phyloP scores from a whole-genome alignment of 139 green algal genomes.

The Choricystis sp. region DNA sequence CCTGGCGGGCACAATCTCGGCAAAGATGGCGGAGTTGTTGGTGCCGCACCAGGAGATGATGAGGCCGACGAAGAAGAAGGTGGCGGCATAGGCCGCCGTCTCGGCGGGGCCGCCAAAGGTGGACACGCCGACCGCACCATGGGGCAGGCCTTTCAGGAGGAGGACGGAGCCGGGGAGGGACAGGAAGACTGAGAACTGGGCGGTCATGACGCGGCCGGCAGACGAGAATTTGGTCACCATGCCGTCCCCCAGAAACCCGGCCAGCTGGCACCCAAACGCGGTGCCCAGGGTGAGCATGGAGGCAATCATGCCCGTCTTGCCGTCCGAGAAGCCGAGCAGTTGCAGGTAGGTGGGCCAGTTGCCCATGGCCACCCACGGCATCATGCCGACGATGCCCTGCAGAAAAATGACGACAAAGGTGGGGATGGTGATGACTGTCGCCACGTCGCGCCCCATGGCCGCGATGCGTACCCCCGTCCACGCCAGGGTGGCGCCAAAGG shows the following conservation, averaged over 20 bases:
- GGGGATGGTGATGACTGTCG: slow-evolving; percentile 20
- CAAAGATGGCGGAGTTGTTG: slow-evolving; percentile 49
- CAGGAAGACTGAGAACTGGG: slow-evolving; percentile 38
- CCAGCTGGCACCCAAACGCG: slow-evolving; percentile 36
- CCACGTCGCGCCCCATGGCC: slow-evolving; percentile 9
- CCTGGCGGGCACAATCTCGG: slow-evolving; percentile 52
- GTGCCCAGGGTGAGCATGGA: slow-evolving; percentile 31
- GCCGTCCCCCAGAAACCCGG: slow-evolving; percentile 46
- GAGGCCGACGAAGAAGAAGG: slow-evolving; percentile 24
- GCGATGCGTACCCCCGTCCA: neutral
- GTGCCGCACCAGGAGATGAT: slow-evolving; percentile 34
- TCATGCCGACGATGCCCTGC: slow-evolving; percentile 13
- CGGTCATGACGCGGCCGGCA: slow-evolving; percentile 32
- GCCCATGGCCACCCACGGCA: slow-evolving; percentile 25
- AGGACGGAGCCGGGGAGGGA: slow-evolving; percentile 18
- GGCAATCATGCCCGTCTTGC: slow-evolving; percentile 23
- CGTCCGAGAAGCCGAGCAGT: slow-evolving; percentile 46
- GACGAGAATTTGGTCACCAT: slow-evolving; percentile 27
- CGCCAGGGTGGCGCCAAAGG: too few species aligned
- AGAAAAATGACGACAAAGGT: slow-evolving; percentile 27
- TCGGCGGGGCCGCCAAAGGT: neutral
- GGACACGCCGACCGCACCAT: too few species aligned
- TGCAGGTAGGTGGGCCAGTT: slow-evolving; percentile 55
- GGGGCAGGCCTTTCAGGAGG: slow-evolving; percentile 12
- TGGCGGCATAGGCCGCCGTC: neutral